Conservation (phyloP, 495 filamentous ascomycete species). For the Tetracladium marchalianum region DNA sequence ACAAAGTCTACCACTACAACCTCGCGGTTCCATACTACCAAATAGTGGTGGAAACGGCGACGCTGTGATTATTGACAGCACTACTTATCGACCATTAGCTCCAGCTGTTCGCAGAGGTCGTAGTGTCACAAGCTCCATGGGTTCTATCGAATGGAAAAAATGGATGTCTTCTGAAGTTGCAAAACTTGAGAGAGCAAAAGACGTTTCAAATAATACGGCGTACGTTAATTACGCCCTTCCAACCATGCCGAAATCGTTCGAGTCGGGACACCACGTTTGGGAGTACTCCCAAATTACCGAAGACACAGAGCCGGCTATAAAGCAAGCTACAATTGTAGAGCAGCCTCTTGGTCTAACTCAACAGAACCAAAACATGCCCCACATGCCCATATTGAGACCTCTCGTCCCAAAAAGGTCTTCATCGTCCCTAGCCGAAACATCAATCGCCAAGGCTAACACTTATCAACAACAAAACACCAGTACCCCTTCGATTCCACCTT, state of each 20-base stretch:
- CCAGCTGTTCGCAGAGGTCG: conserved; percentile 13
- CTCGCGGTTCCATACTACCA: conserved; percentile 12
- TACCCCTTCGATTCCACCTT: background rate
- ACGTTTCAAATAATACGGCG: background rate
- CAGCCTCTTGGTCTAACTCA: conserved; percentile 16
- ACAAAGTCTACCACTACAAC: conserved; percentile 18
- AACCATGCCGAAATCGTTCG: conserved; percentile 23
- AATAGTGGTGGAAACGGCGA: conserved; percentile 24
- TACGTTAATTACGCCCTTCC: conserved; percentile 29
- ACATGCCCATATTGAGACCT: background rate
- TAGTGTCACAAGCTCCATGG: conserved; percentile 28
- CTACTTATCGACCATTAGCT: conserved; percentile 23
- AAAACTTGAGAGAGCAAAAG: conserved; percentile 32
- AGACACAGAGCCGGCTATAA: conserved; percentile 19
- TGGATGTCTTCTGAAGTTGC: conserved; percentile 41
- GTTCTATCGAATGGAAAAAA: conserved; percentile 43
- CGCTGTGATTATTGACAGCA: conserved; percentile 31
- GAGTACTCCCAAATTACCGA: conserved; percentile 53
- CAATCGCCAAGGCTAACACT: background rate
- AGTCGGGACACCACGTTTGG: conserved; percentile 39
- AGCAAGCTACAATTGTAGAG: conserved; percentile 2
- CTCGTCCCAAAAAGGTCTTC: background rate
- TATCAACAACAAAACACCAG: background rate
- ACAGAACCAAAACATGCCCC: conserved; percentile 9
- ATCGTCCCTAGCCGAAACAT: background rate